Evolutionary conservation across 2,329 filamentous ascomycete species (phyloP).

Genomic region (Cladosporium sp.): DNA sequence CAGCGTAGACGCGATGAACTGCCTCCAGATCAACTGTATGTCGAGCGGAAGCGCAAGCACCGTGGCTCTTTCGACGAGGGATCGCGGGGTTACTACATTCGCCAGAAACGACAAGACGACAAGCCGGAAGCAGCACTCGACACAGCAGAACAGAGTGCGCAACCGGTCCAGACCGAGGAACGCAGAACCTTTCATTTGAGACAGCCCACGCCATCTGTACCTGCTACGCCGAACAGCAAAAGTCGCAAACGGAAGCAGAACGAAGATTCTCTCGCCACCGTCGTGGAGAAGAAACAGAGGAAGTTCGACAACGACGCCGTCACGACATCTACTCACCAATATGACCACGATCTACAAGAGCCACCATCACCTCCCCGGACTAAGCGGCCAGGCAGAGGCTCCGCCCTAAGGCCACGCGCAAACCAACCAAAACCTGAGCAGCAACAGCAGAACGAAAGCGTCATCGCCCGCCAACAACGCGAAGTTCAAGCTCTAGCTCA

Average conservation of each 20-base stretch:
- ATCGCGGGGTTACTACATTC: slow-evolving; percentile 5
- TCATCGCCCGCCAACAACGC: slow-evolving; percentile 2
- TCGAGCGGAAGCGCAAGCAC: slow-evolving; percentile 23
- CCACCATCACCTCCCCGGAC: not conserved
- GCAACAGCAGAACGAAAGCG: not conserved
- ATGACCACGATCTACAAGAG: not conserved
- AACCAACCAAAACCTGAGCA: not conserved
- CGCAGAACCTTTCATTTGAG: slow-evolving; percentile 21
- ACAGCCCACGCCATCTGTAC: slow-evolving; percentile 15
- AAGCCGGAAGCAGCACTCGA: not conserved
- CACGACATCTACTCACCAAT: not conserved
- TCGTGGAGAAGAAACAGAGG: slow-evolving; percentile 21
- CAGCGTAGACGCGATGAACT: slow-evolving; percentile 25
- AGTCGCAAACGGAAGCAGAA: slow-evolving; percentile 14
- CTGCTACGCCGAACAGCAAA: slow-evolving; percentile 14
- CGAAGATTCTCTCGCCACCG: slow-evolving; percentile 22
- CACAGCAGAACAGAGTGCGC: not conserved
- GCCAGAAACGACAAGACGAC: not conserved
- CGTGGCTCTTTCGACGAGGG: slow-evolving; percentile 13
- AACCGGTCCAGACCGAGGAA: not conserved
- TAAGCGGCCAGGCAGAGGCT: slow-evolving; percentile 21
- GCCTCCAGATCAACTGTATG: slow-evolving; percentile 22
- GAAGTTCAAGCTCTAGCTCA: slow-evolving; percentile 18
- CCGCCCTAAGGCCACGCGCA: slow-evolving; percentile 13
- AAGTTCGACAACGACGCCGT: slow-evolving; percentile 10